Evolutionary conservation across 306 rosid genomes (phyloP).

Genomic region (Bauhinia variegata): DNA sequence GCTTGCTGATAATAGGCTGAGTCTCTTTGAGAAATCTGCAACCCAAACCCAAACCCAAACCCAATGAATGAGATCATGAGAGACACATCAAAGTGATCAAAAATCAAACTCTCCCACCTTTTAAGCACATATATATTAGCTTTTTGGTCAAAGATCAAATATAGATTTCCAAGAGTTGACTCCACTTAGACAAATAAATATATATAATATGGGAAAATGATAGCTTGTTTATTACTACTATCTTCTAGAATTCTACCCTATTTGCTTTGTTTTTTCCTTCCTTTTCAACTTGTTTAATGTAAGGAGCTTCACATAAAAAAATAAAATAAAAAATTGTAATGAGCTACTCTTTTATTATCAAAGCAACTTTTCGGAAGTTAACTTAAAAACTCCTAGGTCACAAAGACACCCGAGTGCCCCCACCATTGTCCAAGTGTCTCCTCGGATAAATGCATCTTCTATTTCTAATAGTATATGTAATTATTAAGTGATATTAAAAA

Average conservation of each 20-base stretch:
- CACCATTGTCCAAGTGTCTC: too few species aligned
- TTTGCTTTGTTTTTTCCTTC: neutral
- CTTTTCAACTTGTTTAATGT: conserved; percentile 29
- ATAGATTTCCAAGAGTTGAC: conserved; percentile 50
- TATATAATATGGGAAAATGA: conserved; percentile 54
- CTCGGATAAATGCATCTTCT: too few species aligned
- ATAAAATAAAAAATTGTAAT: too few species aligned
- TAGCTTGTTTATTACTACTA: conserved; percentile 42
- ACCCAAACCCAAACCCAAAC: too few species aligned
- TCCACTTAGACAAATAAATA: conserved; percentile 42
- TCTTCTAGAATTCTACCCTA: neutral
- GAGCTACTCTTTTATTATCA: too few species aligned
- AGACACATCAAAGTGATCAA: neutral
- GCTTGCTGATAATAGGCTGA: conserved; percentile 69
- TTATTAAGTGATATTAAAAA: too few species aligned
- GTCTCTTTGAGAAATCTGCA: conserved; percentile 60
- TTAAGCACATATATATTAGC: neutral
- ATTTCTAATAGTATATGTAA: too few species aligned
- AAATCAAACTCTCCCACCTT: conserved; percentile 17
- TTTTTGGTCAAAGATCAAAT: neutral
- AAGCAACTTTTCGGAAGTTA: too few species aligned
- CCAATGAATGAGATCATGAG: too few species aligned
- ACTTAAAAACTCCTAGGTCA: too few species aligned
- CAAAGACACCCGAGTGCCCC: too few species aligned
- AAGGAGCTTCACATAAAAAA: too few species aligned